Conservation (phyloP, 164 flowering plant species). For the Platanus orientalis region DNA sequence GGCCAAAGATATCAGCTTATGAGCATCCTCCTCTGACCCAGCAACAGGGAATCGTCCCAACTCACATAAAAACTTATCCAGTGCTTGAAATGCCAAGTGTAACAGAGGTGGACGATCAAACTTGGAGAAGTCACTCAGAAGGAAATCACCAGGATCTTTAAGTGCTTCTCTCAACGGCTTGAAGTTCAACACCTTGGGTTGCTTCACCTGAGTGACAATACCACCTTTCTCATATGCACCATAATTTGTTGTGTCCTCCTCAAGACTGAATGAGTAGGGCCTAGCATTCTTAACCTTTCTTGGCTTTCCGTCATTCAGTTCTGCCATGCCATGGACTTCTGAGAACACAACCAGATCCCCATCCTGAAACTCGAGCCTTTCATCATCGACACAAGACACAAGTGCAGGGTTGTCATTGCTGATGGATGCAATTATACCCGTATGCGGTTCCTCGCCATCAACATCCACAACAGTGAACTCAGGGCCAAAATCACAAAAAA, state of each 20-base stretch:
- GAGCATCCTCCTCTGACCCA: constrained; percentile 82
- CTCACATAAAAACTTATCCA: constrained; percentile 56
- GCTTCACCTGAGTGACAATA: constrained; percentile 86
- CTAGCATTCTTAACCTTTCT: constrained; percentile 66
- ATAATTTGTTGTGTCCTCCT: constrained; percentile 73
- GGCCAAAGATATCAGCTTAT: constrained; percentile 49
- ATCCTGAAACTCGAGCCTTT: constrained; percentile 84
- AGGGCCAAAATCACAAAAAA: constrained; percentile 88
- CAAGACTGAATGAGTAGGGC: constrained; percentile 69
- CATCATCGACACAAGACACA: constrained; percentile 83
- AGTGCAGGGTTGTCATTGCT: constrained; percentile 81
- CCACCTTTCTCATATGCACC: constrained; percentile 74
- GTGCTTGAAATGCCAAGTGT: constrained; percentile 78
- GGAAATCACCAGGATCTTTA: constrained; percentile 75
- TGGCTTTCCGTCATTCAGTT: constrained; percentile 81
- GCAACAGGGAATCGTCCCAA: constrained; percentile 72
- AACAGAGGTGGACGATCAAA: constrained; percentile 77
- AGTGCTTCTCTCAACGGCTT: constrained; percentile 68
- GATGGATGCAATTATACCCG: constrained; percentile 84
- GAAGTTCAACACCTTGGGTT: constrained; percentile 70
- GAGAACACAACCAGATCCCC: constrained; percentile 88
- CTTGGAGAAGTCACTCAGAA: constrained; percentile 78
- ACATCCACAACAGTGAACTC: constrained; percentile 72
- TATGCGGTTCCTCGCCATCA: constrained; percentile 83
- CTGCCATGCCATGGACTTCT: constrained; percentile 80